Evolutionary conservation across 331 rosid genomes (phyloP).

Genomic region (Dryas integrifolia): DNA sequence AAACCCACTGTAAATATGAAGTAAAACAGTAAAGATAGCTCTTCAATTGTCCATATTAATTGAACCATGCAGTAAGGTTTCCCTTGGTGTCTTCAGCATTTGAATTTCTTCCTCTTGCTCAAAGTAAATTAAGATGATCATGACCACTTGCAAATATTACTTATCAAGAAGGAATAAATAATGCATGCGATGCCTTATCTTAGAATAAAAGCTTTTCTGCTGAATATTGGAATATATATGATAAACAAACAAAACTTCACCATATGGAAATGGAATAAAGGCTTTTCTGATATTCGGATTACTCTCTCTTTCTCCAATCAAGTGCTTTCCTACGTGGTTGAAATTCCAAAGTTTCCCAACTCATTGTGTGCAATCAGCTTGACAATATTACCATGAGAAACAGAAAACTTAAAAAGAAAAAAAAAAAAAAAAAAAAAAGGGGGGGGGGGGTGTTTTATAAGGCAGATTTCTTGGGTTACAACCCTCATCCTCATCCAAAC

Average conservation of each 20-base stretch:
- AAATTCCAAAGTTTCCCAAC: neutral
- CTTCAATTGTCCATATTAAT: too few species aligned
- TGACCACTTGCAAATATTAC: neutral
- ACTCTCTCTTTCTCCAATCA: neutral
- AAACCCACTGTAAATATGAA: neutral
- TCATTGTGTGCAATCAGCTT: neutral
- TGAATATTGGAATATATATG: neutral
- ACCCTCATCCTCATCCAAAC: neutral
- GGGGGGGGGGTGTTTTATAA: neutral
- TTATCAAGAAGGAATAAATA: neutral
- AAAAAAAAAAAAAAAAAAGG: neutral
- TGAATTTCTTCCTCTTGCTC: neutral
- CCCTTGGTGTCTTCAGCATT: neutral
- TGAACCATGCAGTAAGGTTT: neutral
- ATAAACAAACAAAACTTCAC: neutral
- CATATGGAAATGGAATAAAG: neutral
- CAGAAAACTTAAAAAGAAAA: neutral
- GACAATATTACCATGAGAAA: neutral
- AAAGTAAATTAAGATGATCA: neutral
- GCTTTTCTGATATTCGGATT: neutral
- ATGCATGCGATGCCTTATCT: neutral
- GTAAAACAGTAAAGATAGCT: neutral
- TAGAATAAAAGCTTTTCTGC: neutral
- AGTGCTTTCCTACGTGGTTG: neutral
- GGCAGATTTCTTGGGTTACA: slow-evolving; percentile 2